A percentile compares a stretch with the other conserved stretches of the same genome.
phyloP scores from a whole-genome alignment of 2,329 filamentous ascomycete genomes.

The Pezicula neosporulosa region DNA sequence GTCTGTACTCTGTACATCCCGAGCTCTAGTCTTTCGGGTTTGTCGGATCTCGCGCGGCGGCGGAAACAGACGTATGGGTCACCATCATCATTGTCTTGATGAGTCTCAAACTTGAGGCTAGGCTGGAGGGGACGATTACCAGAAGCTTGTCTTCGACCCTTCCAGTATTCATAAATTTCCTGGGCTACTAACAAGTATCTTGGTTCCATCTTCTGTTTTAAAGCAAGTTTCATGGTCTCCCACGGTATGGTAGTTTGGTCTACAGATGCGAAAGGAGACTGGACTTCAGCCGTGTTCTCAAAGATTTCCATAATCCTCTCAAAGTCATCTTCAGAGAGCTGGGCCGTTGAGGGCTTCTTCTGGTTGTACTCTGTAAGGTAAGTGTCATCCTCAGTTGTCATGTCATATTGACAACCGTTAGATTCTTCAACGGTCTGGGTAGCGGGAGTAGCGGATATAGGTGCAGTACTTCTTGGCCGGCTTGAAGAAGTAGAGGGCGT shows the following conservation, averaged over 20 bases:
- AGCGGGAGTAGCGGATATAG: conserved; percentile 96
- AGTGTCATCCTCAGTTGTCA: conserved; percentile 84
- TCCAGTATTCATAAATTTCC: conserved; percentile 89
- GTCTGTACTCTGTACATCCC: conserved; percentile 91
- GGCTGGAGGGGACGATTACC: conserved; percentile 74
- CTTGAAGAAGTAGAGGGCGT: conserved; percentile 80
- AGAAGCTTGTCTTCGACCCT: conserved; percentile 59
- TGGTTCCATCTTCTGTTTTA: conserved; percentile 46
- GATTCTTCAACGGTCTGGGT: conserved; percentile 98
- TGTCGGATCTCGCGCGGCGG: conserved; percentile 87
- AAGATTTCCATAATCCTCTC: conserved; percentile 94
- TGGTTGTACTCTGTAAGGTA: conserved; percentile 83
- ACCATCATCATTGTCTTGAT: conserved; percentile 89
- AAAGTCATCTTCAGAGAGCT: conserved; percentile 86
- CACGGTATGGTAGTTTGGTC: conserved; percentile 82
- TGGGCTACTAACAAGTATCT: conserved; percentile 58
- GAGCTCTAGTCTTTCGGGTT: conserved; percentile 88
- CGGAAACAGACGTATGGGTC: conserved; percentile 99
- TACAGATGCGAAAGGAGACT: conserved; percentile 85
- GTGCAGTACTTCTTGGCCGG: conserved; percentile 56
- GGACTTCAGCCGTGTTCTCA: conserved; percentile 77
- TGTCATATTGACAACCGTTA: conserved; percentile 86
- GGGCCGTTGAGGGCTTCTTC: conserved; percentile 59
- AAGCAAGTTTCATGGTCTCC: conserved; percentile 70
- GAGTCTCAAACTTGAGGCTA: conserved; percentile 86